These are phyloP conservation scores for Aspergillus heteromorphus DNA, from an alignment of 495 filamentous ascomycete species.

Conservation along the genomic window DNA sequence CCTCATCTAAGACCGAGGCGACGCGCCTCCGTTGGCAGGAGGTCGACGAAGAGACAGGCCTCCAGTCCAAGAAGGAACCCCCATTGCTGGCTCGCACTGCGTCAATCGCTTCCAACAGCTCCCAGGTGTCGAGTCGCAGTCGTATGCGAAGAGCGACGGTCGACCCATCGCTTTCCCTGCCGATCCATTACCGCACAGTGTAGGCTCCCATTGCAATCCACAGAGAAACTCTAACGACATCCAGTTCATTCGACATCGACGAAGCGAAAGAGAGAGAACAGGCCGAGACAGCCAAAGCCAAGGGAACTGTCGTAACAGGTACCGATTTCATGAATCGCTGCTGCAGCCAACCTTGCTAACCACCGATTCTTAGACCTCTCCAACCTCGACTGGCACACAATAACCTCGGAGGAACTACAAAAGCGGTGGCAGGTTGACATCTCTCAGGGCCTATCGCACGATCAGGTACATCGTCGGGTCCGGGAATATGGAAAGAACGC, in stretches of 20 bases:
- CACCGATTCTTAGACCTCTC: not conserved
- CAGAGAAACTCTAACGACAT: not conserved
- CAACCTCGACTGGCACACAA: conserved; percentile 50
- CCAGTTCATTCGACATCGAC: conserved; percentile 8
- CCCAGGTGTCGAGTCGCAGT: conserved; percentile 4
- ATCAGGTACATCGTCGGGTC: conserved; percentile 38
- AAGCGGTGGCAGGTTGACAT: conserved; percentile 47
- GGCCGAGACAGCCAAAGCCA: not conserved
- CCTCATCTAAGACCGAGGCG: not conserved
- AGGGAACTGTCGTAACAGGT: conserved; percentile 1
- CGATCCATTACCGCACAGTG: conserved; percentile 9
- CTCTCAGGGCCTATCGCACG: conserved; percentile 44
- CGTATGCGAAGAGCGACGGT: not conserved
- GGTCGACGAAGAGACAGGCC: conserved; percentile 4
- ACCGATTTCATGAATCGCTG: not conserved
- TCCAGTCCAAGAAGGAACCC: not conserved
- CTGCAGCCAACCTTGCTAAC: not conserved
- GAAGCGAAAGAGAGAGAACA: conserved; percentile 2
- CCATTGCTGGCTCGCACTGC: not conserved
- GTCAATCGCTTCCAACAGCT: not conserved
- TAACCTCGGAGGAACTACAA: conserved; percentile 49
- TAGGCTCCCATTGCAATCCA: conserved; percentile 1
- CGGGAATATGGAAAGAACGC: conserved; percentile 52
- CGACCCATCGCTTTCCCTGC: conserved; percentile 5
- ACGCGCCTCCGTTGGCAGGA: conserved; percentile 4